Percentiles rank a stretch among this genome's conserved stretches.
Evolutionary conservation across 257 asterid genomes (phyloP).

Genomic region (Haberlea rhodopensis): DNA sequence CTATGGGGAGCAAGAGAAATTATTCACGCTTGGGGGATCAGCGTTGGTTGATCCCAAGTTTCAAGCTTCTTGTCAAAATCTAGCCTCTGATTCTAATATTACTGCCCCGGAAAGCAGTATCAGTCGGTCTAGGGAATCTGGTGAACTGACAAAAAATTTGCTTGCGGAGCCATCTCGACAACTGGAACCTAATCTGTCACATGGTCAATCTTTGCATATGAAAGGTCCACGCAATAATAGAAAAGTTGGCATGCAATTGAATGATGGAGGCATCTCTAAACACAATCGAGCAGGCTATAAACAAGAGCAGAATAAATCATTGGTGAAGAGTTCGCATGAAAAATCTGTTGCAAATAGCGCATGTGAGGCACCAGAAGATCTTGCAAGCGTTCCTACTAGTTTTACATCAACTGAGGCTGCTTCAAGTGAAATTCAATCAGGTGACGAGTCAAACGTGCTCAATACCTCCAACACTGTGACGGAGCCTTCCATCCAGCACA

Average conservation of each 20-base stretch:
- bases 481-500: conserved; percentile 50
- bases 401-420: conserved; percentile 29
- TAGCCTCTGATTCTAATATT: conserved; percentile 29
- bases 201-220: conserved; percentile 29
- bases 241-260: conserved; percentile 33
- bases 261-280: conserved; percentile 48
- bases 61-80: conserved; percentile 34
- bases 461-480: conserved; percentile 31
- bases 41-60: conserved; percentile 32
- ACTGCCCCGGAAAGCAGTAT: conserved; percentile 27
- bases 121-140: conserved; percentile 35
- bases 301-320: conserved; percentile 50
- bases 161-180: conserved; percentile 33
- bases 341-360: conserved; percentile 31
- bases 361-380: conserved; percentile 36
- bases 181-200: conserved; percentile 36
- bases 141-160: conserved; percentile 30
- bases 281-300: conserved; percentile 50
- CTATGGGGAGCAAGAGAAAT: conserved; percentile 38
- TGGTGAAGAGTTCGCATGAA: conserved; percentile 40
- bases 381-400: conserved; percentile 30
- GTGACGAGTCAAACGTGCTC: conserved; percentile 34
- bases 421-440: conserved; percentile 36
- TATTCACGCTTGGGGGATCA: conserved; percentile 31
- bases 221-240: conserved; percentile 38